These are phyloP conservation scores for Luzula sylvatica DNA, from an alignment of 176 grass and related monocot genomes.

Conservation along the genomic window DNA sequence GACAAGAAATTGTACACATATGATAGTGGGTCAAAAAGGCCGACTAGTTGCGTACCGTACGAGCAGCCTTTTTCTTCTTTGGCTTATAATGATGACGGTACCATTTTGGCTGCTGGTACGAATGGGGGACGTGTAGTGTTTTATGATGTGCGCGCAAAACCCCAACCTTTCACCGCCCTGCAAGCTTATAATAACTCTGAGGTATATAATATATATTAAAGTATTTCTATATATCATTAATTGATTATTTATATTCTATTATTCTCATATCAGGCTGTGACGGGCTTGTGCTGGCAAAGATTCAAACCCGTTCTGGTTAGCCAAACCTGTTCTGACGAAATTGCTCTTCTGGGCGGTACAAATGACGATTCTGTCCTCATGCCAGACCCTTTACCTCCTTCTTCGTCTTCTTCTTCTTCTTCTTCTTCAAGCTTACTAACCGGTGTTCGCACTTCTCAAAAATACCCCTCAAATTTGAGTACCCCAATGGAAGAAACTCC, in stretches of 20 bases:
- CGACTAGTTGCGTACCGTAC: slow-evolving; percentile 60
- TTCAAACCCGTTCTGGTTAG: slow-evolving; percentile 77
- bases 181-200: slow-evolving; percentile 90
- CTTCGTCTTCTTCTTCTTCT: slow-evolving; percentile 33
- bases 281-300: slow-evolving; percentile 91
- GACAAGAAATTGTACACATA: slow-evolving; percentile 87
- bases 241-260: slow-evolving; percentile 12
- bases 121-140: slow-evolving; percentile 91
- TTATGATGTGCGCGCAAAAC: slow-evolving; percentile 91
- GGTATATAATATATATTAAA: slow-evolving; percentile 31
- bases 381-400: slow-evolving; percentile 88
- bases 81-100: slow-evolving; percentile 86
- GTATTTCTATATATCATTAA: background rate
- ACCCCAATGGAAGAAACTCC: slow-evolving; percentile 48
- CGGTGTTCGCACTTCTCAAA: slow-evolving; percentile 33
- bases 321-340: slow-evolving; percentile 82
- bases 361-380: slow-evolving; percentile 93
- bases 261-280: slow-evolving; percentile 57
- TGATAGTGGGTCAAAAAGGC: slow-evolving; percentile 64
- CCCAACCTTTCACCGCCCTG: slow-evolving; percentile 75
- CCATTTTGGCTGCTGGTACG: slow-evolving; percentile 81
- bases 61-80: slow-evolving; percentile 90
- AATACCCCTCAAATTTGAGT: slow-evolving; percentile 39
- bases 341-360: slow-evolving; percentile 73
- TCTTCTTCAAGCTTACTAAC: too few species aligned